Evolutionary conservation across 306 rosid genomes (phyloP).

Genomic region (Vachellia collinsii): DNA sequence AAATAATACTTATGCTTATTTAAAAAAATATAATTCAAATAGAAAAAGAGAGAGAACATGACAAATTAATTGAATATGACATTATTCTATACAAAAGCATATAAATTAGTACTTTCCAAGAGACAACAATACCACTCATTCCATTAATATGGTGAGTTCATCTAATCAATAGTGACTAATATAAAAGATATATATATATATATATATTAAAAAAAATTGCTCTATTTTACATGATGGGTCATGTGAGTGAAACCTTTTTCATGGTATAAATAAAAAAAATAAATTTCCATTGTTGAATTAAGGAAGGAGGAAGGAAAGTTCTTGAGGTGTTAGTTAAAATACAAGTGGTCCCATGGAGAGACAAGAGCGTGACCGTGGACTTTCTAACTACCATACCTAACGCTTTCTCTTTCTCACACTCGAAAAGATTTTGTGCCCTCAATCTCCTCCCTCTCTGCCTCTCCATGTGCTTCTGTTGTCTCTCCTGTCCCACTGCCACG

Average conservation of each 20-base stretch:
- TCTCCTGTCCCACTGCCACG: conserved; percentile 41
- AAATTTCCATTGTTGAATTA: background rate
- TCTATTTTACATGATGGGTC: background rate
- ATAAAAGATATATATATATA: too few relatives aligned
- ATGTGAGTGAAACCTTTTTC: background rate
- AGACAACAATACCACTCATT: too few relatives aligned
- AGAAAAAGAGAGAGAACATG: too few relatives aligned
- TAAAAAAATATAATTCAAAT: too few relatives aligned
- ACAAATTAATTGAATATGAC: too few relatives aligned
- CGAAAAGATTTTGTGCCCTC: conserved; percentile 36
- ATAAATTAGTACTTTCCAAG: too few relatives aligned
- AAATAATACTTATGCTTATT: too few relatives aligned
- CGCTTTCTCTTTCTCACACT: conserved; percentile 46
- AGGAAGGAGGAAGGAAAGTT: conserved; percentile 6
- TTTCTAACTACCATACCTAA: conserved; percentile 73
- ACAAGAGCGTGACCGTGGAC: conserved; percentile 51
- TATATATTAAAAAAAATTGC: too few relatives aligned
- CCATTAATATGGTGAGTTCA: too few relatives aligned
- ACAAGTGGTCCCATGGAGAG: conserved; percentile 34
- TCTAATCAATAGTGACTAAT: too few relatives aligned
- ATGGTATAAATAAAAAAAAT: background rate
- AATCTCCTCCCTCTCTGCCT: conserved; percentile 16
- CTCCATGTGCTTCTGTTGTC: conserved; percentile 58
- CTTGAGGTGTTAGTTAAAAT: conserved; percentile 1
- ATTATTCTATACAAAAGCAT: too few relatives aligned